phyloP scores from a whole-genome alignment of 2,329 filamentous ascomycete species.

The Fusarium sp. region DNA sequence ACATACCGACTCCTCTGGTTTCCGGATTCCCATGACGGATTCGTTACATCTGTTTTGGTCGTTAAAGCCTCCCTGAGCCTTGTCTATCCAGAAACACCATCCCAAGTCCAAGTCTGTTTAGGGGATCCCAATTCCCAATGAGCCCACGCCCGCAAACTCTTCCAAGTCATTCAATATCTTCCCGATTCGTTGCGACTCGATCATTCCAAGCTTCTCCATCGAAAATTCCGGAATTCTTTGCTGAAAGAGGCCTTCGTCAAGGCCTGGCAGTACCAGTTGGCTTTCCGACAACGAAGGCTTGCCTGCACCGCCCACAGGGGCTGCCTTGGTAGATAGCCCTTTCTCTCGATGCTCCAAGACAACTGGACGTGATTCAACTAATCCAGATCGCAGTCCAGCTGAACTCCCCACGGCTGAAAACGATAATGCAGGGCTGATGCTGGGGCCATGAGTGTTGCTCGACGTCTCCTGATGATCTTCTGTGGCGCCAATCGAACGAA shows the following conservation, averaged over 20 bases:
- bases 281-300: conserved; percentile 7
- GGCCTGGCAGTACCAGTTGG: conserved; percentile 26
- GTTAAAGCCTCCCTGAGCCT: neutral
- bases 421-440: conserved; percentile 18
- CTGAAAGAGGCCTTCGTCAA: neutral
- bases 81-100: neutral
- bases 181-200: conserved; percentile 37
- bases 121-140: conserved; percentile 12
- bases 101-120: neutral
- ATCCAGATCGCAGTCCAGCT: conserved; percentile 2
- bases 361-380: conserved; percentile 5
- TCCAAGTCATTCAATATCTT: conserved; percentile 41
- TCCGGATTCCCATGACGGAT: neutral
- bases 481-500: conserved; percentile 5
- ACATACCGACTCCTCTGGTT: neutral
- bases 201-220: neutral
- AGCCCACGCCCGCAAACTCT: conserved; percentile 40
- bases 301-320: neutral
- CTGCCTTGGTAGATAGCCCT: neutral
- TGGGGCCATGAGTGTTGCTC: conserved; percentile 7
- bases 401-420: conserved; percentile 26
- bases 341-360: conserved; percentile 11
- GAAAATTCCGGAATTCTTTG: neutral
- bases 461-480: conserved; percentile 1
- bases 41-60: neutral